Percentiles rank a stretch among this genome's conserved stretches.
Evolutionary conservation across 1,284 basidiomycete species (phyloP).

Genomic region (Ceratobasidium sp.): DNA sequence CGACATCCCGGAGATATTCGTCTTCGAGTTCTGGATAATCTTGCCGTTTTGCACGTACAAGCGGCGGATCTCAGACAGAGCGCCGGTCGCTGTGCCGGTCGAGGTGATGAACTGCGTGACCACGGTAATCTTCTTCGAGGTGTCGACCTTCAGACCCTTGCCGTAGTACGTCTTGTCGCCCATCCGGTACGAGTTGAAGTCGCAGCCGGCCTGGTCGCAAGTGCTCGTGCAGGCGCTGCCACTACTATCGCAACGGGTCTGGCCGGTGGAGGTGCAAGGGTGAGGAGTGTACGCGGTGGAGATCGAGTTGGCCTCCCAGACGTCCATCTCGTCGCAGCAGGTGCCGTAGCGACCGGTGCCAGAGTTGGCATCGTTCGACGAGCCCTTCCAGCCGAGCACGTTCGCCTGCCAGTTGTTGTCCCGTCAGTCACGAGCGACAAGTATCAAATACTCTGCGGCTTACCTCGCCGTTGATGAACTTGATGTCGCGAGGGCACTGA

Average conservation of each 20-base stretch:
- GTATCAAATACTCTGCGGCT: constrained; percentile 33
- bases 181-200: constrained; percentile 70
- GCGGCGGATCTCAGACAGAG: constrained; percentile 66
- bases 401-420: constrained; percentile 59
- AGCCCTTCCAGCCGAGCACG: constrained; percentile 61
- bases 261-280: constrained; percentile 44
- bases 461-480: constrained; percentile 66
- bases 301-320: background rate
- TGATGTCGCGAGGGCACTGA: constrained; percentile 66
- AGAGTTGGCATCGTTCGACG: constrained; percentile 61
- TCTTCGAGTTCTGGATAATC: constrained; percentile 62
- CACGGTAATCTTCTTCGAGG: too few relatives aligned
- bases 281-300: constrained; percentile 58
- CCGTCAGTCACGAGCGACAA: background rate
- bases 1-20: constrained; percentile 55
- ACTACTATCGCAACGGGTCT: constrained; percentile 49
- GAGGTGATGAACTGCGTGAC: constrained; percentile 64
- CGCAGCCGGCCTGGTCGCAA: constrained; percentile 64
- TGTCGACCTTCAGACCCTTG: constrained; percentile 53
- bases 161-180: constrained; percentile 66
- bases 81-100: constrained; percentile 63
- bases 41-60: constrained; percentile 59
- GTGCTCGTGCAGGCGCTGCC: constrained; percentile 53
- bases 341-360: constrained; percentile 52
- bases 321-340: background rate